Evolutionary conservation across 495 filamentous ascomycete species (phyloP), one percentile per base, ranked within the genome.

Genomic region (Chaetomium fimeti): DNA sequence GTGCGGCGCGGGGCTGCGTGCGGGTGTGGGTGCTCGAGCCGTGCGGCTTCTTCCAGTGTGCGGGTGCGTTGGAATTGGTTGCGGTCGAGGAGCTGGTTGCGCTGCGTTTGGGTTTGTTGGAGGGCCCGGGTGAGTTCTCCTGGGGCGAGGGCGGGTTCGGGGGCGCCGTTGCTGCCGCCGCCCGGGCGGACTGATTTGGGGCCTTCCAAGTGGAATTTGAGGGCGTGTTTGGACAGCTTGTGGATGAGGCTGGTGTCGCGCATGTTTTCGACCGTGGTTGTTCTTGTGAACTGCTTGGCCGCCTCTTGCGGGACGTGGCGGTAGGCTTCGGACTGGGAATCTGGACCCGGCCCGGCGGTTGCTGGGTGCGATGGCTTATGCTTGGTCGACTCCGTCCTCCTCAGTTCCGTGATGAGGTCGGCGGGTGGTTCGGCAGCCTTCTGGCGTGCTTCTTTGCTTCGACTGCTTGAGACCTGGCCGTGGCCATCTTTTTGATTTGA

Each of bases 271-370:
- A 72, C 70, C 0, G 81, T 83, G 12, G 79, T 75, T 6, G 82
- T 84, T 20, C 78, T 68, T 24, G 76, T 71, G 63, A 84, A 85
- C 54, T 82, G 76, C 8, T 75, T 66, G 8, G 83, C 81, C 6
- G 82, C 81, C 47, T 80, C 72, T 20, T 72, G 73, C 32, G 82
- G 81, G 12, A 82, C 69, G 60, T 83, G 74, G 55, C 67, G 72
- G 48, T 74, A 67, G 5, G 60, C 16, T 5, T 66, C 20, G 25
- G 54, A 13, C n/a, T 20, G 45, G 18, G 45, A 20, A 8, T 49
- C 45, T 8, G 45, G 45, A 20, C 16, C 62, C 11, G 60, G n/a
- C 20, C n/a, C 25, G 20, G 51, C 45, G 42, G 36, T 20, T 49
- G 24, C 64, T 43, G 58, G 47, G 16, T 32, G 48, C 15, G 57